These are phyloP conservation scores for Kodamaea sp. DNA, from an alignment of 1,139 yeast species.

Conservation along the genomic window DNA sequence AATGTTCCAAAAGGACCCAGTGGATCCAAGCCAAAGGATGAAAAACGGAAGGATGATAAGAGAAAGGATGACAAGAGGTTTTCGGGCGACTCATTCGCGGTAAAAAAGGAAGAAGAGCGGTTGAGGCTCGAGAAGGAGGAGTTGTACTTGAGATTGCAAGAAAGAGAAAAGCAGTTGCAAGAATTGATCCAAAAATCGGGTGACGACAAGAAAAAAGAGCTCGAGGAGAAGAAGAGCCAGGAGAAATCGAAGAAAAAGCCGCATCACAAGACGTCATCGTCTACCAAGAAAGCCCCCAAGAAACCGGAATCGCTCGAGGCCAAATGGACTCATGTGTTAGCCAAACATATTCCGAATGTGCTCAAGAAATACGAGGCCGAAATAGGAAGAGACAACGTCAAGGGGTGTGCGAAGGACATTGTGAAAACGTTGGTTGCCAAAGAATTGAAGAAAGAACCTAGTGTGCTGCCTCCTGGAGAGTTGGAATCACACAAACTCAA, in stretches of 20 bases:
- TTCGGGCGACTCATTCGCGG: slow-evolving; percentile 17
- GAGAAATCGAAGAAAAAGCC: slow-evolving; percentile 3
- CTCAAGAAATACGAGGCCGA: slow-evolving; percentile 65
- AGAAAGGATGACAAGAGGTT: too few relatives aligned
- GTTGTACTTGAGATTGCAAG: slow-evolving; percentile 24
- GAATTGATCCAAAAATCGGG: slow-evolving; percentile 37
- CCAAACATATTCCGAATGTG: slow-evolving; percentile 76
- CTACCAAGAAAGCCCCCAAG: neutral
- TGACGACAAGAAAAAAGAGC: slow-evolving; percentile 16
- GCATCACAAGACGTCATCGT: neutral
- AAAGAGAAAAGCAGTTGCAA: slow-evolving; percentile 39
- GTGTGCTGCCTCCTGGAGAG: slow-evolving; percentile 51
- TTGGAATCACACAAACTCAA: slow-evolving; percentile 62
- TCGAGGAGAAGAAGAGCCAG: slow-evolving; percentile 14
- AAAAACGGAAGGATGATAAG: neutral
- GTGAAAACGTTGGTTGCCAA: slow-evolving; percentile 63
- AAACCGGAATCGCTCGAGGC: slow-evolving; percentile 24
- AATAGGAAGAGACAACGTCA: slow-evolving; percentile 72
- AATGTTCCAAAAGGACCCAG: neutral
- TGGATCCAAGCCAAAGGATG: neutral
- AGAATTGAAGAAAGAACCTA: slow-evolving; percentile 53
- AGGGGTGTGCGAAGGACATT: slow-evolving; percentile 78
- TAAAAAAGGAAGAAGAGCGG: slow-evolving; percentile 39
- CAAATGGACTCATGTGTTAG: slow-evolving; percentile 66
- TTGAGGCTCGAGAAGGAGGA: slow-evolving; percentile 34